Percentiles rank a stretch among this genome's conserved stretches.
Conservation (phyloP, 2,329 filamentous ascomycete genomes). For the Trichothecium sympodiale region DNA sequence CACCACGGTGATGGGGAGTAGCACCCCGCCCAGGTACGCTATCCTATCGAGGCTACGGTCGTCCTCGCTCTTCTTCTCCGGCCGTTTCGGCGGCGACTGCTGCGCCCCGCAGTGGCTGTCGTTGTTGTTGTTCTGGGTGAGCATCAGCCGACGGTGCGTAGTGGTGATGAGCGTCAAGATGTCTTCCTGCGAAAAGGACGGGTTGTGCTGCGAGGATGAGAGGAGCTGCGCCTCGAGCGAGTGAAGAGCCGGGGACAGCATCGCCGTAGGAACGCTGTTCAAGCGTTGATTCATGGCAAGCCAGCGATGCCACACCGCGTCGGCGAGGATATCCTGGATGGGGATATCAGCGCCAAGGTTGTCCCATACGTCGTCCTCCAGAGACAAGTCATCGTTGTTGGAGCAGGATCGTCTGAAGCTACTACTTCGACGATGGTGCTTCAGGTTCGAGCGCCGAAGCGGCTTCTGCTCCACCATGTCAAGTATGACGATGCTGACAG, state of each 20-base stretch:
- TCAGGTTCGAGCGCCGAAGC: no score
- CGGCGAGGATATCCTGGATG: constrained; percentile 2
- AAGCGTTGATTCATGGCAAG: no score
- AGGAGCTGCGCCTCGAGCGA: neutral
- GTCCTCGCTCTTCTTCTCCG: constrained; percentile 17
- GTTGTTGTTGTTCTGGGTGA: neutral
- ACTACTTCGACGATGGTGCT: no score
- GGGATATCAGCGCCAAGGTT: neutral
- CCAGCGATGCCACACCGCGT: no score
- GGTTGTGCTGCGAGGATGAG: no score
- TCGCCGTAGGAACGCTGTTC: neutral
- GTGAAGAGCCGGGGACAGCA: neutral
- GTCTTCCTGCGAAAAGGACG: no score
- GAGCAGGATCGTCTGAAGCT: no score
- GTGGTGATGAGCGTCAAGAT: neutral
- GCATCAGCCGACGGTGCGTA: constrained; percentile 1
- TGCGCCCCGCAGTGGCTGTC: constrained; percentile 3
- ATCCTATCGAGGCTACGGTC: constrained; percentile 33
- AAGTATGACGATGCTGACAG: no score
- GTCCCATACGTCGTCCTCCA: no score
- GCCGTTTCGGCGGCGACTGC: neutral
- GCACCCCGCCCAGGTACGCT: constrained; percentile 35
- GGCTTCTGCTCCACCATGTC: no score
- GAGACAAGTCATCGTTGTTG: no score
- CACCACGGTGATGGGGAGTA: constrained; percentile 36